Evolutionary conservation across 2,329 filamentous ascomycete genomes (phyloP).

Genomic region (Cadophora luteo-olivacea): DNA sequence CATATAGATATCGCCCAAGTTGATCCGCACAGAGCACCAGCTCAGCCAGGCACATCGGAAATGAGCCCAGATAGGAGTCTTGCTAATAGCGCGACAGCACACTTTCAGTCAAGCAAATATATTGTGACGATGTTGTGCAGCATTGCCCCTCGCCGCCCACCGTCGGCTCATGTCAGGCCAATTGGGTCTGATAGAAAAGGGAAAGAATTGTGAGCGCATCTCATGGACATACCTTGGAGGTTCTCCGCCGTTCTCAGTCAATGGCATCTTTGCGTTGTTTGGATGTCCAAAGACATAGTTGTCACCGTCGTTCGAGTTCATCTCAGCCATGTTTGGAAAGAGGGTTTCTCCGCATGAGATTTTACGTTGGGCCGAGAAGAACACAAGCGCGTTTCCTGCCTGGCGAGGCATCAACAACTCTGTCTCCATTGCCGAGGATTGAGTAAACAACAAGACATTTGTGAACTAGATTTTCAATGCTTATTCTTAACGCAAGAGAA

Average conservation of each 20-base stretch:
- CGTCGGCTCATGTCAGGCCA: background rate
- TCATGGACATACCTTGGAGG: constrained; percentile 18
- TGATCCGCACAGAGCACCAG: background rate
- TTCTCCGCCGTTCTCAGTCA: background rate
- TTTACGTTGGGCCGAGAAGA: constrained; percentile 3
- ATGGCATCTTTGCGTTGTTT: constrained; percentile 3
- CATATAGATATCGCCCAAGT: background rate
- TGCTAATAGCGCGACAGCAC: background rate
- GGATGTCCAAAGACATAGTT: constrained; percentile 5
- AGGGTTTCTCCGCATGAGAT: constrained; percentile 10
- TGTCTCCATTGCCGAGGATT: background rate
- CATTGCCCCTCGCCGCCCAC: background rate
- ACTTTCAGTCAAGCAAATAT: background rate
- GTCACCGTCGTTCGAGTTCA: background rate
- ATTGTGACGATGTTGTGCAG: background rate
- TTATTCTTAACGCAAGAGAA: background rate
- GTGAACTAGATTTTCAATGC: background rate
- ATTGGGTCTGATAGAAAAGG: background rate
- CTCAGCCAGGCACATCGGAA: background rate
- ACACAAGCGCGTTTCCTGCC: constrained; percentile 11
- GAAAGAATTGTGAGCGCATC: background rate
- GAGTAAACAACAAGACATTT: background rate
- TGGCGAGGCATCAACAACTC: background rate
- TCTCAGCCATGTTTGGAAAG: constrained; percentile 4
- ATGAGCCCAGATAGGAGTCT: background rate